phyloP scores from a whole-genome alignment of 306 rosid genomes.

The Boehmeria nivea region DNA sequence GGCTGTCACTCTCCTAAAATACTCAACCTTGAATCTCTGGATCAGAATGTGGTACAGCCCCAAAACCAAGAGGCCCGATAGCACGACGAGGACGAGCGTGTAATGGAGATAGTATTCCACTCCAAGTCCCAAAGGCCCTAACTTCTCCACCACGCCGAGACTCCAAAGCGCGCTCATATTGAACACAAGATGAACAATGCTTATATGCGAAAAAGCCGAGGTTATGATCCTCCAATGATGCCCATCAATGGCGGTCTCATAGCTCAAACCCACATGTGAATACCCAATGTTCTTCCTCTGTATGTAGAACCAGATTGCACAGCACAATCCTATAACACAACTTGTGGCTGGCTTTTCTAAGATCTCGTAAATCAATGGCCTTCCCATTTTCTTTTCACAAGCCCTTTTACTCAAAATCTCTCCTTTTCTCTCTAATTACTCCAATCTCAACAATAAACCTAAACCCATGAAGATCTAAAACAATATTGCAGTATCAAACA shows the following conservation, averaged over 20 bases:
- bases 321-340: constrained; percentile 72
- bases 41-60: constrained; percentile 77
- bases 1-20: constrained; percentile 81
- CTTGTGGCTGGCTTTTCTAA: constrained; percentile 89
- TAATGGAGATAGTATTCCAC: constrained; percentile 84
- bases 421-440: constrained; percentile 5
- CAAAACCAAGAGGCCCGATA: constrained; percentile 71
- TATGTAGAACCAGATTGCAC: constrained; percentile 83
- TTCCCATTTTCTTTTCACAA: constrained; percentile 53
- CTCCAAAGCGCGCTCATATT: constrained; percentile 99
- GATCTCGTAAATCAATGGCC: constrained; percentile 86
- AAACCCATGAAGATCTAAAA: constrained; percentile 2
- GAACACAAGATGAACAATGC: constrained; percentile 88
- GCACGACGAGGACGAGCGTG: constrained; percentile 72
- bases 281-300: constrained; percentile 91
- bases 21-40: constrained; percentile 79
- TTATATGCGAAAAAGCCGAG: constrained; percentile 82
- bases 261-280: constrained; percentile 91
- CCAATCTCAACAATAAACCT: constrained; percentile 9
- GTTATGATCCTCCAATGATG: constrained; percentile 95
- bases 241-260: constrained; percentile 82
- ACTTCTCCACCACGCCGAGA: constrained; percentile 76
- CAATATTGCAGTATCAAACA: constrained; percentile 21
- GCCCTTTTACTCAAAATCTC: neutral
- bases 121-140: constrained; percentile 73